phyloP scores from a whole-genome alignment of 352 stramenopile species.

The Globisporangium cystogenes region DNA sequence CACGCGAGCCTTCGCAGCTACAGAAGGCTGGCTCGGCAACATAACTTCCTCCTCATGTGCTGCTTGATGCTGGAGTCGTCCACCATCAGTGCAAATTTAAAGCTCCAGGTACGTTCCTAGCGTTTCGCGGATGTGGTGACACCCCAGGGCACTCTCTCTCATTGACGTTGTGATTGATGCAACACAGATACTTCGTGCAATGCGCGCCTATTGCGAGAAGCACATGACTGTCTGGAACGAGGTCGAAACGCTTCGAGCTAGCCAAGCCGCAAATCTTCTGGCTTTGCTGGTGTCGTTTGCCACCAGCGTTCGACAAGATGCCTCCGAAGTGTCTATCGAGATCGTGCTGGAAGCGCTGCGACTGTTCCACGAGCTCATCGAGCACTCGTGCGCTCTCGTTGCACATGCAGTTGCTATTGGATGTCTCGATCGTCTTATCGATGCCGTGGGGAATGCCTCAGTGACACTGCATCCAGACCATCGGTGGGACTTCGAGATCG shows the following conservation, averaged over 20 bases:
- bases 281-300: not conserved
- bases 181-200: not conserved
- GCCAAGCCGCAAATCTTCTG: slow-evolving; percentile 1
- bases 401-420: not conserved
- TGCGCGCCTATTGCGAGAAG: slow-evolving; percentile 1
- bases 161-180: too few relatives aligned
- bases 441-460: not conserved
- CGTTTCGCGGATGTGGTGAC: too few relatives aligned
- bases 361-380: slow-evolving; percentile 5
- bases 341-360: not conserved
- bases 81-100: not conserved
- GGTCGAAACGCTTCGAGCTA: not conserved
- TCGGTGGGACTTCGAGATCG: not conserved
- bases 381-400: slow-evolving; percentile 2
- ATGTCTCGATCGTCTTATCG: slow-evolving; percentile 1
- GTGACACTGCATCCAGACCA: not conserved
- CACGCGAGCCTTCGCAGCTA: not conserved
- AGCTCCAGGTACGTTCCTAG: slow-evolving; percentile 2
- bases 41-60: not conserved
- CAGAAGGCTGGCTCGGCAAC: not conserved
- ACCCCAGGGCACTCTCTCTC: too few relatives aligned
- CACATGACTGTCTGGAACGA: slow-evolving; percentile 4
- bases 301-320: not conserved
- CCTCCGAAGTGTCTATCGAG: not conserved
- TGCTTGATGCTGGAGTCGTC: not conserved